Base-by-base conservation (phyloP, 2,329 filamentous ascomycete genomes). In the Ilyonectria sp. region DNA sequence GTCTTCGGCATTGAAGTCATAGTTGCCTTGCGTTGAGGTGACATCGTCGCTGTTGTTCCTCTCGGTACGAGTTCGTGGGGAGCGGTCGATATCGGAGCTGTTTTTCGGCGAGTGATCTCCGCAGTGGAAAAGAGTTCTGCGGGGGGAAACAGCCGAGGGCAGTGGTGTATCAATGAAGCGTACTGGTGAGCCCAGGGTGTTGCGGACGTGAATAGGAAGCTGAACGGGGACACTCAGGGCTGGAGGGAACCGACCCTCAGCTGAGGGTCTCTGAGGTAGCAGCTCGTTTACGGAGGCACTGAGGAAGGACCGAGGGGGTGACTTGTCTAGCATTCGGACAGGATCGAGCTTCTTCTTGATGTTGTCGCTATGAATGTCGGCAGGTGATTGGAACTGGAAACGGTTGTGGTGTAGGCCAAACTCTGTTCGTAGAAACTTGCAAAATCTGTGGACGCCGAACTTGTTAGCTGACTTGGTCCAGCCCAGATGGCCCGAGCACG, bases 291-390 rank as follows among this genome's bases (percentile, higher is more conserved):
- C 70, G 2, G 84, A 85, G 10, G 81, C 77, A 63, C 82, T 83
- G 7, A 87, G 78, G 4, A 80, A 79, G 9, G 85, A 84, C 55
- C 82, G 82, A 23, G 85, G 81, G 1, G 85, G 82, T 8, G 84
- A 83, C 17, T 81, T 85, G 63, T 86, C 84, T n/a, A 83, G 73
- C 0, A 79, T 81, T 44, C 83, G 81, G 44, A 83, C 77, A 1
- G 84, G 82, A 63, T 89, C 83, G n/a, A 90, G 80, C 78, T 87
- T 90, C 76, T 86, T 87, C 66, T 88, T 84, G 74, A 89, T 83
- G 59, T 79, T 82, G 65, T 82, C 84, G 67, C 86, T 84, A 59
- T 89, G 84, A 17, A 85, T 79, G 53, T 86, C 79, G 71, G 83
- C 82, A 58, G 82, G 80, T 4, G 83, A 81, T 54, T 80, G 80